A percentile compares a stretch with the other conserved stretches of the same genome.
Evolutionary conservation across 345 rosid genomes (phyloP).

Genomic region (Eucalyptus dawsonii): DNA sequence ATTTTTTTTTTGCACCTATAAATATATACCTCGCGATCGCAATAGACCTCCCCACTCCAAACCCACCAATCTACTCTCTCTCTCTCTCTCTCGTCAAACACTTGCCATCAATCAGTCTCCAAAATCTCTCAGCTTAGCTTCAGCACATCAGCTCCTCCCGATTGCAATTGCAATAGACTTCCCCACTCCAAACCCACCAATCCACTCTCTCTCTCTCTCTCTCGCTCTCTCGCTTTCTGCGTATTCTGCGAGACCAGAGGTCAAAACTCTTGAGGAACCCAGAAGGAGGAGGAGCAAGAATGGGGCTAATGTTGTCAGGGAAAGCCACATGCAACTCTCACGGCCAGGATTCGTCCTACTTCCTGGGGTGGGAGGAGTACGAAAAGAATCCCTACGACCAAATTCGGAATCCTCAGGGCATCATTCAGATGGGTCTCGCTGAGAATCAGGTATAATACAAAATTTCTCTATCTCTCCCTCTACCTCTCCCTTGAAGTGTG

Average conservation of each 20-base stretch:
- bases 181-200: too few species aligned
- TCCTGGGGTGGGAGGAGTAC: conserved; percentile 68
- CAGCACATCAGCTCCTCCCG: not conserved
- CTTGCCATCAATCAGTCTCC: not conserved
- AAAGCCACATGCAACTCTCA: conserved; percentile 57
- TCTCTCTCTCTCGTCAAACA: not conserved
- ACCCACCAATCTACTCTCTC: not conserved
- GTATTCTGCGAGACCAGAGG: not conserved
- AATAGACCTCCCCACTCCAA: not conserved
- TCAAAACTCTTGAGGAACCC: not conserved
- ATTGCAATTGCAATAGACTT: too few species aligned
- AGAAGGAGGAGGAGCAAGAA: not conserved
- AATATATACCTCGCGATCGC: not conserved
- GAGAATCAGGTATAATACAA: conserved; percentile 56
- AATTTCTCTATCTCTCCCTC: not conserved
- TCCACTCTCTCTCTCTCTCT: not conserved
- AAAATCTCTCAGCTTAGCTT: not conserved
- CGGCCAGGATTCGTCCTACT: conserved; percentile 81
- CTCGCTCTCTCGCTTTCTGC: not conserved
- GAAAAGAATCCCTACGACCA: conserved; percentile 63
- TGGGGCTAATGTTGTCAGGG: conserved; percentile 34
- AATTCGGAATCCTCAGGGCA: conserved; percentile 49
- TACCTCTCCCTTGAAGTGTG: not conserved
- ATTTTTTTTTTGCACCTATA: too few species aligned
- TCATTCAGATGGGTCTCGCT: conserved; percentile 96